A percentile compares a stretch with the other conserved stretches of the same genome.
Conservation (phyloP, 2,329 filamentous ascomycete genomes). For the Sphaerostilbella broomeana region DNA sequence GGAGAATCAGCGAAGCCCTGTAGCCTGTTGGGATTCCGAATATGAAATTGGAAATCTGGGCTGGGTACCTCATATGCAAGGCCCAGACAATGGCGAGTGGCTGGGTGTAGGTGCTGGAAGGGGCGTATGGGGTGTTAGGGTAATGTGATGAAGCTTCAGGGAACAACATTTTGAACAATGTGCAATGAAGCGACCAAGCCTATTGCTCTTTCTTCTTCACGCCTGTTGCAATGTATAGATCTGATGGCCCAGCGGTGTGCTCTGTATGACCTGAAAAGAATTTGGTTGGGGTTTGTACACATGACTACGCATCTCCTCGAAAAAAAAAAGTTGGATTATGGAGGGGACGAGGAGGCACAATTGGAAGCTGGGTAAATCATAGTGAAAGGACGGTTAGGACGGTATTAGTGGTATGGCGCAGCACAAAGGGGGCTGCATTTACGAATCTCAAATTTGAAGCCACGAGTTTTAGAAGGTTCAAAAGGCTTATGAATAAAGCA, state of each 20-base stretch:
- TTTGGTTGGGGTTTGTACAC: constrained; percentile 11
- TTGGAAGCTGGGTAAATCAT: constrained; percentile 8
- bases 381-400: constrained; percentile 9
- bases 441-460: constrained; percentile 10
- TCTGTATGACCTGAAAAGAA: constrained; percentile 6
- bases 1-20: constrained; percentile 59
- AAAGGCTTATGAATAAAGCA: constrained; percentile 10
- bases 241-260: constrained; percentile 2
- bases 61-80: constrained; percentile 70
- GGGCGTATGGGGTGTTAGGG: constrained; percentile 70
- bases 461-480: constrained; percentile 4
- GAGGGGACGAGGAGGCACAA: constrained; percentile 11
- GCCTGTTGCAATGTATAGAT: constrained; percentile 9
- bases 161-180: background rate
- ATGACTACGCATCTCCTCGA: background rate
- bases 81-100: constrained; percentile 70
- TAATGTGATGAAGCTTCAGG: constrained; percentile 22
- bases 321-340: constrained; percentile 7
- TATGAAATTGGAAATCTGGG: constrained; percentile 81
- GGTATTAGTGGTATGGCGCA: constrained; percentile 3
- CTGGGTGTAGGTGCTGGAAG: constrained; percentile 74
- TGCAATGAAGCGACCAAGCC: background rate
- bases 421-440: constrained; percentile 7
- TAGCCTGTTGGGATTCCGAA: constrained; percentile 76
- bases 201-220: background rate